Evolutionary conservation across 495 filamentous ascomycete species (phyloP), one percentile per base, ranked within the genome.

Genomic region (Tuber magnatum): DNA sequence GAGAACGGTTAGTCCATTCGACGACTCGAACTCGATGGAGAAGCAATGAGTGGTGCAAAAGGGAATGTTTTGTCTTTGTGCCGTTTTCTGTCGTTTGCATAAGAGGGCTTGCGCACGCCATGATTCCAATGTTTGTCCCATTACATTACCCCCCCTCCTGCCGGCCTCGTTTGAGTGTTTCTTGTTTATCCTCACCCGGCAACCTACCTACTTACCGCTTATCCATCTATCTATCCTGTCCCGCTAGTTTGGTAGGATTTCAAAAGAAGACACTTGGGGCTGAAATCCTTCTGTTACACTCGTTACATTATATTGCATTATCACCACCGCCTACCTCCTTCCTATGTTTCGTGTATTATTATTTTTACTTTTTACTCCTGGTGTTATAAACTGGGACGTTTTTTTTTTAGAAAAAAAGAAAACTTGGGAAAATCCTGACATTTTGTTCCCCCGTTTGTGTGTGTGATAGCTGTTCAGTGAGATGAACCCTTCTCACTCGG

Each of bases 1-100:
- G 73, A 75, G 80, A 32, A 80, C 77, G 10, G 80, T 82, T 61
- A 82, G 81, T 73, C 81, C 81, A 41, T 82, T 82, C 71, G 81
- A 82, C 43, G 81, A 82, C 75, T 80, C 78, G 28, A 81, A 82
- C 68, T 75, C 76, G 44, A 76, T 82, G 42, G 80, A 81, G 10
- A 78, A 73, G 56, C 56, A n/a, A 28, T 65, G 56, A 65, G 14
- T 61, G 2, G 56, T 28, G 56, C 24, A 35, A 35, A 35, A 65
- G 3, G 56, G 28, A 65, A 65, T 35, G 3, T 35, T 65, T 65
- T 61, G 51, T 32, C 28, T 28, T 65, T 65, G 10, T 61, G 28
- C 12, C 51, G 16, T 35, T 65, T 65, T 35, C 28, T 65, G 1
- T 65, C 9, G 8, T 65, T 35, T 32, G 28, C 56, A 65, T 32